Conservation (phyloP, 2,329 filamentous ascomycete genomes). For the Berkeleyomyces basicola region DNA sequence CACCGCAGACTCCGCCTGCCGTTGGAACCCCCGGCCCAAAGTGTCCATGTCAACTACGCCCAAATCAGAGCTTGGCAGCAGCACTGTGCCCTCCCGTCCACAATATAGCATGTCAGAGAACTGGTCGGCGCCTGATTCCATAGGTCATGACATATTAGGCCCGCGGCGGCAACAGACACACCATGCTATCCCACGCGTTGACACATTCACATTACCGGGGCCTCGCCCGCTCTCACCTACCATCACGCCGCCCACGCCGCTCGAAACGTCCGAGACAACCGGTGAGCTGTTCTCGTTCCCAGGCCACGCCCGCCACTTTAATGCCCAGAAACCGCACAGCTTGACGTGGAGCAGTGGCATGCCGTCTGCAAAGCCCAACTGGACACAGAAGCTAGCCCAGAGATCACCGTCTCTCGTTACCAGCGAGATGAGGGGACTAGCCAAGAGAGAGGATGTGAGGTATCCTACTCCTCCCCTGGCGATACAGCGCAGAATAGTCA, state of each 20-base stretch:
- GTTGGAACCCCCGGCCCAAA: neutral
- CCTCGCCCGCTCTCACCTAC: conserved; percentile 3
- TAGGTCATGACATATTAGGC: neutral
- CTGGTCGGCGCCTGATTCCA: neutral
- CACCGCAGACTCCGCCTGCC: neutral
- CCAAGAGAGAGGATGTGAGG: neutral
- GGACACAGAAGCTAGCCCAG: neutral
- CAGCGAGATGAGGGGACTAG: neutral
- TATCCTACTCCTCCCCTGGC: conserved; percentile 7
- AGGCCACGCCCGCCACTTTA: neutral
- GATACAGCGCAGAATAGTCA: conserved; percentile 7
- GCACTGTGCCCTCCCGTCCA: neutral
- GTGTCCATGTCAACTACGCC: neutral
- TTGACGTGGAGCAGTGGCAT: neutral
- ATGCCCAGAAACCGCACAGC: neutral
- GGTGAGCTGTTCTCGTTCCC: neutral
- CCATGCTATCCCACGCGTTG: neutral
- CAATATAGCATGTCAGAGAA: neutral
- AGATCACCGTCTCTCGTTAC: neutral
- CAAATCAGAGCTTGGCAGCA: neutral
- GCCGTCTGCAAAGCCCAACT: neutral
- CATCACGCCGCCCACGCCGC: conserved; percentile 11
- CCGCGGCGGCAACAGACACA: neutral
- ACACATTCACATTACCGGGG: neutral
- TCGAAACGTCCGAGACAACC: neutral